Conservation (phyloP, 2,329 filamentous ascomycete genomes). For the Mollisiaceae sp. region DNA sequence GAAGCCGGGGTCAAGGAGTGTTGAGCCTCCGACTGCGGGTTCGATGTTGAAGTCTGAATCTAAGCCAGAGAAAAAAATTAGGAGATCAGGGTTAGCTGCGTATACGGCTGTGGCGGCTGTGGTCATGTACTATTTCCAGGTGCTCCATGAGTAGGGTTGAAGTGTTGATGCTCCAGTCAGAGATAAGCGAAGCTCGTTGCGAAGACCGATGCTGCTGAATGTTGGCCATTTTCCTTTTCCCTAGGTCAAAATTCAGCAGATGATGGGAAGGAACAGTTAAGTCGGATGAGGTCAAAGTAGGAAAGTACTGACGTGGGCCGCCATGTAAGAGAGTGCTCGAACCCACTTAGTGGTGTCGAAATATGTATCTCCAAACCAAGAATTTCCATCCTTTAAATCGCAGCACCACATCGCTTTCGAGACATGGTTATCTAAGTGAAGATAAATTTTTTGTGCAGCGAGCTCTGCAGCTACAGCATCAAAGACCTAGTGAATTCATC, state of each 20-base stretch:
- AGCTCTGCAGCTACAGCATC: conserved; percentile 66
- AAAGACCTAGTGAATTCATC: conserved; percentile 47
- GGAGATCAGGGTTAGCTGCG: conserved; percentile 47
- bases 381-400: conserved; percentile 57
- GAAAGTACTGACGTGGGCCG: conserved; percentile 53
- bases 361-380: conserved; percentile 65
- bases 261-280: background rate
- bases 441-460: conserved; percentile 58
- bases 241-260: conserved; percentile 16
- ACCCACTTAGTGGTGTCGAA: conserved; percentile 65
- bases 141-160: conserved; percentile 49
- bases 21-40: conserved; percentile 22
- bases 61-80: conserved; percentile 55
- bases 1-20: conserved; percentile 21
- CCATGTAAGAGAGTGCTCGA: conserved; percentile 64
- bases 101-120: conserved; percentile 49
- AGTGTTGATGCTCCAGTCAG: conserved; percentile 18
- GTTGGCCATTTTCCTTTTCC: conserved; percentile 30
- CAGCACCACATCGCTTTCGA: conserved; percentile 65
- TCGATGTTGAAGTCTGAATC: conserved; percentile 47
- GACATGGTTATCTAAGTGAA: conserved; percentile 66
- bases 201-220: conserved; percentile 38
- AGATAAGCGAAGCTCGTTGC: conserved; percentile 47
- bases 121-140: conserved; percentile 51
- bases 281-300: conserved; percentile 14